These are phyloP conservation scores for Decorospora gaudefroyi DNA, from an alignment of 2,329 filamentous ascomycete species.

Conservation along the genomic window DNA sequence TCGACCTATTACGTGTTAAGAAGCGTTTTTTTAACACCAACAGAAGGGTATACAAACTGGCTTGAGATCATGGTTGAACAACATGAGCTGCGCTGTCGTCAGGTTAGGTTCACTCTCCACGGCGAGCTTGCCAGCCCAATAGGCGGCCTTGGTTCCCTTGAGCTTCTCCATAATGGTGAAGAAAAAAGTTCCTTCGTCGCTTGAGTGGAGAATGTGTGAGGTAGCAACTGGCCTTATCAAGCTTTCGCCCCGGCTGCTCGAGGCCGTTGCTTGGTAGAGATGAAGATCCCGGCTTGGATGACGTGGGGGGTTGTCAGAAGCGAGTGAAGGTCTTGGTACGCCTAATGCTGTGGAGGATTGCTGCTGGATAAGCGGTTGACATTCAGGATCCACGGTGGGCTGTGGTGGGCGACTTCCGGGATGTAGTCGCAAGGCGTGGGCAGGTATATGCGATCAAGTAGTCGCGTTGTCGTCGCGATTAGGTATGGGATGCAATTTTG, in stretches of 20 bases:
- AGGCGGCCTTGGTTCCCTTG: slow-evolving; percentile 45
- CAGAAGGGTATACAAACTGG: slow-evolving; percentile 37
- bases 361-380: slow-evolving; percentile 30
- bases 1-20: slow-evolving; percentile 61
- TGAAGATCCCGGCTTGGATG: slow-evolving; percentile 34
- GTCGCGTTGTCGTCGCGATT: not conserved
- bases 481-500: not conserved
- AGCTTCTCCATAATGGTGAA: slow-evolving; percentile 50
- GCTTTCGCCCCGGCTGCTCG: slow-evolving; percentile 23
- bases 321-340: slow-evolving; percentile 22
- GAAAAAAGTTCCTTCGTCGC: slow-evolving; percentile 19
- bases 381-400: slow-evolving; percentile 30
- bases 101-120: slow-evolving; percentile 78
- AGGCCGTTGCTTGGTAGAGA: slow-evolving; percentile 25
- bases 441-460: not conserved
- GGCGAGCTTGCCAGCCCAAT: slow-evolving; percentile 63
- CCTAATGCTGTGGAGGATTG: slow-evolving; percentile 19
- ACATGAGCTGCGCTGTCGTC: slow-evolving; percentile 78
- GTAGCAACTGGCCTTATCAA: slow-evolving; percentile 31
- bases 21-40: not conserved
- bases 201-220: slow-evolving; percentile 21
- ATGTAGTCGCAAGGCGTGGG: not conserved
- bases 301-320: slow-evolving; percentile 30
- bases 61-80: slow-evolving; percentile 83
- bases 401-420: slow-evolving; percentile 15